Evolutionary conservation across 352 stramenopile species (phyloP).

Genomic region (Plasmopara halstedii): DNA sequence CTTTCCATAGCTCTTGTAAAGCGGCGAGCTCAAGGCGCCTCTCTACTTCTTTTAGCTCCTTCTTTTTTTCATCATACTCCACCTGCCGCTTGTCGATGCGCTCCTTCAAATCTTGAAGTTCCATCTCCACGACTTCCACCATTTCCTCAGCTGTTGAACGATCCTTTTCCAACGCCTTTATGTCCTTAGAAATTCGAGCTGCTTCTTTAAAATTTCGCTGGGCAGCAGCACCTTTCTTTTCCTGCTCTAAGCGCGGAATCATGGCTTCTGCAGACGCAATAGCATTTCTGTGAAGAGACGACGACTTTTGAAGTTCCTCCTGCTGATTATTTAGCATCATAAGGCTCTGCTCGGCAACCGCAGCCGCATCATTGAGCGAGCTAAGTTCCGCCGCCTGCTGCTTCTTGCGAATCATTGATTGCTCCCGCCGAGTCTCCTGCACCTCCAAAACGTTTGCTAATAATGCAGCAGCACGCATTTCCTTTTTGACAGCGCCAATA

Average conservation of each 20-base stretch:
- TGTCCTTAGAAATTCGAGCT: conserved; percentile 77
- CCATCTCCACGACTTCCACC: conserved; percentile 78
- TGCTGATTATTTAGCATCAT: conserved; percentile 65
- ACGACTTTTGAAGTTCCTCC: conserved; percentile 68
- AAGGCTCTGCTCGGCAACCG: conserved; percentile 69
- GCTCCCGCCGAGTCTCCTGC: conserved; percentile 60
- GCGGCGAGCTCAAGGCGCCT: conserved; percentile 63
- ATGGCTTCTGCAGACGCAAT: conserved; percentile 74
- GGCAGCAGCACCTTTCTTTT: conserved; percentile 70
- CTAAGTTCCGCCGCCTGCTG: conserved; percentile 64
- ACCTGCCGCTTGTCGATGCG: conserved; percentile 58
- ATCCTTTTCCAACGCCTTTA: conserved; percentile 83
- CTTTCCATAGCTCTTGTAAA: conserved; percentile 72
- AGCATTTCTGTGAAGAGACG: conserved; percentile 65
- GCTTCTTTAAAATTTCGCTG: conserved; percentile 86
- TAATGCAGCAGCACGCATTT: conserved; percentile 58
- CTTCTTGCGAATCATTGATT: conserved; percentile 64
- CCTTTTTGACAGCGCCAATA: conserved; percentile 51
- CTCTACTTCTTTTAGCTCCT: conserved; percentile 65
- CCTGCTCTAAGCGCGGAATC: conserved; percentile 67
- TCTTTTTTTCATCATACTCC: conserved; percentile 71
- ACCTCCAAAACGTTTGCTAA: conserved; percentile 61
- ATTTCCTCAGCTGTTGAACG: conserved; percentile 68
- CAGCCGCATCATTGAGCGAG: conserved; percentile 55
- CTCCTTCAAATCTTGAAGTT: conserved; percentile 70